phyloP scores from a whole-genome alignment of 768 basidiomycete species.

The Candolleomyces aberdarensis region DNA sequence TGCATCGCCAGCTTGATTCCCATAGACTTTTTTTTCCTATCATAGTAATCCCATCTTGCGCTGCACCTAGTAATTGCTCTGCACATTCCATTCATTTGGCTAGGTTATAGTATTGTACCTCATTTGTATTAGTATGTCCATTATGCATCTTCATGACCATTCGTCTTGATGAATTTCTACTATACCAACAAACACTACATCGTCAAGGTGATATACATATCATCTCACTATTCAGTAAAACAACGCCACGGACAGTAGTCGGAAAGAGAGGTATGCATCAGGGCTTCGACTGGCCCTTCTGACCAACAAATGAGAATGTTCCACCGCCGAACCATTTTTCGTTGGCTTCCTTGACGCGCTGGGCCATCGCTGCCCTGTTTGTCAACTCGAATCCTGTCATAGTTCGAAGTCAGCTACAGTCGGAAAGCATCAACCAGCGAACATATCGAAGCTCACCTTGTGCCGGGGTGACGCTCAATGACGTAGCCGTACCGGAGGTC shows the following conservation, averaged over 20 bases:
- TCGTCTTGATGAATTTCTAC: not conserved
- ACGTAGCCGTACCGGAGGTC: conserved; percentile 84
- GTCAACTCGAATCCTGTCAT: conserved; percentile 85
- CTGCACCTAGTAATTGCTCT: not conserved
- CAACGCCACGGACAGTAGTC: not conserved
- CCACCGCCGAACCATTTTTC: conserved; percentile 94
- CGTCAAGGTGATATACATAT: too few relatives aligned
- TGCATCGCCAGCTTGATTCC: conserved; percentile 9
- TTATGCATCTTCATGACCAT: conserved; percentile 11
- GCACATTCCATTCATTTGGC: not conserved
- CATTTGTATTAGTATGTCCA: conserved; percentile 18
- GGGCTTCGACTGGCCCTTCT: conserved; percentile 34
- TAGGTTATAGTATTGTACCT: not conserved
- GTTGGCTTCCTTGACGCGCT: conserved; percentile 92
- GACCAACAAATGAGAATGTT: conserved; percentile 75
- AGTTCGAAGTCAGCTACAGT: conserved; percentile 13
- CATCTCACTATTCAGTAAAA: too few relatives aligned
- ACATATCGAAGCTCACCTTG: conserved; percentile 57
- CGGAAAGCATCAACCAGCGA: not conserved
- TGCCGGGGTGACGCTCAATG: conserved; percentile 90
- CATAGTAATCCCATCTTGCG: not conserved
- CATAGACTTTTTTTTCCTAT: not conserved
- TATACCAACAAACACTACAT: not conserved
- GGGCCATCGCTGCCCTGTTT: conserved; percentile 83
- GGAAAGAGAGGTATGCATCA: not conserved